Base-by-base conservation (phyloP, 805 yeast species). In the Nakazawaea ambrosiae region DNA sequence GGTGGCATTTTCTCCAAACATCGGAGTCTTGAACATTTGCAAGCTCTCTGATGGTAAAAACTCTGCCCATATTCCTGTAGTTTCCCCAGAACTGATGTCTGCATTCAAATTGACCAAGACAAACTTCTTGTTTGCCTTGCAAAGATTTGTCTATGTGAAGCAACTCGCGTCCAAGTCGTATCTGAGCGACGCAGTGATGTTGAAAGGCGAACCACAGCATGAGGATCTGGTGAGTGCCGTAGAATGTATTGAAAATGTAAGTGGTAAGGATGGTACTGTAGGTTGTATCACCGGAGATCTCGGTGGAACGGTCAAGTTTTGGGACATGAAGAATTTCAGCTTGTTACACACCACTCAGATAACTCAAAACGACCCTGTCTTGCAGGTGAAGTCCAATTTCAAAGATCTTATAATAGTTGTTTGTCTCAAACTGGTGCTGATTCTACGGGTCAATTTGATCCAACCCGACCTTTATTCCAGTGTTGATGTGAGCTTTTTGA, bases 241-340 rank as follows among this genome's bases (percentile, higher is more conserved):
- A 5, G 39, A 41, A 33, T 49, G 51, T 20, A 45, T 44, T 22
- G 34, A 40, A 17, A 42, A 43, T 6, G 45, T 41, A 19, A 32
- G 52, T 20, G 51, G 49, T 1, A 57, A 53, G 34, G 44, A 45
- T 15, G 57, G 55, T 12, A 45, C 39, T 25, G 45, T 55, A 14
- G 60, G 59, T 19, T 52, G 56, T 2, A 46, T 59, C 29, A 45
- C 60, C 9, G 57, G 55, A 2, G 61, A 58, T 42, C 51, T 48
- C 24, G 36, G 41, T 14, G 65, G 64, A 1, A 36, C 31, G 12
- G 14, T 61, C 14, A 41, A 44, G 6, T 54, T 52, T 3, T 61
- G 65, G 65, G 63, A 61, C 45, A 34, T 52, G 4, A 53, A 49
- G 31, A 45, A 34, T 2, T 49, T 50, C 9, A 33, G 28, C 2